Evolutionary conservation across 768 basidiomycete species (phyloP).

Genomic region (Tylopilus vinaceipallidus): DNA sequence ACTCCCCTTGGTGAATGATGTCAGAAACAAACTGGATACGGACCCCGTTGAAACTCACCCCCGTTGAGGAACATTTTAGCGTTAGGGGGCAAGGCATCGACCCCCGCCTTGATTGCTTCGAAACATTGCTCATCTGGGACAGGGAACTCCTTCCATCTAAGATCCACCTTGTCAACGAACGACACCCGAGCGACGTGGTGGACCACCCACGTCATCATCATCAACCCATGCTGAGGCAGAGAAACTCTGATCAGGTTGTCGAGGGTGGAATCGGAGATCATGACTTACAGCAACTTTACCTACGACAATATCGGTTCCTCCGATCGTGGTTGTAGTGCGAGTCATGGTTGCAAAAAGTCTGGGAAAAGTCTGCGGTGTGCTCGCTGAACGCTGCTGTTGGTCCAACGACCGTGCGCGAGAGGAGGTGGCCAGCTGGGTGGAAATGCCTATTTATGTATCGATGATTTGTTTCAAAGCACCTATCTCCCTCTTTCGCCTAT

Average conservation of each 20-base stretch:
- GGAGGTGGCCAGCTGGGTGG: neutral
- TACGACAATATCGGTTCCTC: slow-evolving; percentile 37
- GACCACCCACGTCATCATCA: slow-evolving; percentile 50
- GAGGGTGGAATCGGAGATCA: neutral
- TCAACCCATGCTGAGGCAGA: slow-evolving; percentile 43
- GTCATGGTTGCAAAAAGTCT: slow-evolving; percentile 25
- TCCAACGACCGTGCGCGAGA: too few species aligned
- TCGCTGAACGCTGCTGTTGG: neutral
- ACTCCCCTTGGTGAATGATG: slow-evolving; percentile 40
- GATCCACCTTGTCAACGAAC: neutral
- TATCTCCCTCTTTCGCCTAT: too few species aligned
- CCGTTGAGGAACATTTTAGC: slow-evolving; percentile 51
- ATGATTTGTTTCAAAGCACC: too few species aligned
- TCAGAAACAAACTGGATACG: slow-evolving; percentile 39
- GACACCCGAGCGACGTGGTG: neutral
- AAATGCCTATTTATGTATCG: neutral
- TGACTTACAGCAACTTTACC: slow-evolving; percentile 36
- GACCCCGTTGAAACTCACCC: slow-evolving; percentile 30
- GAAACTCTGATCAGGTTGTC: neutral
- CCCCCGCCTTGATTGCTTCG: slow-evolving; percentile 41
- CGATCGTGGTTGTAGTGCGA: slow-evolving; percentile 31
- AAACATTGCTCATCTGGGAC: slow-evolving; percentile 35
- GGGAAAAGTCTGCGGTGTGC: too few species aligned
- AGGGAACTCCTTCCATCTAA: neutral
- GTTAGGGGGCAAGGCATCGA: slow-evolving; percentile 43